phyloP scores from a whole-genome alignment of 2,329 filamentous ascomycete genomes.

The Aureobasidium sp. region DNA sequence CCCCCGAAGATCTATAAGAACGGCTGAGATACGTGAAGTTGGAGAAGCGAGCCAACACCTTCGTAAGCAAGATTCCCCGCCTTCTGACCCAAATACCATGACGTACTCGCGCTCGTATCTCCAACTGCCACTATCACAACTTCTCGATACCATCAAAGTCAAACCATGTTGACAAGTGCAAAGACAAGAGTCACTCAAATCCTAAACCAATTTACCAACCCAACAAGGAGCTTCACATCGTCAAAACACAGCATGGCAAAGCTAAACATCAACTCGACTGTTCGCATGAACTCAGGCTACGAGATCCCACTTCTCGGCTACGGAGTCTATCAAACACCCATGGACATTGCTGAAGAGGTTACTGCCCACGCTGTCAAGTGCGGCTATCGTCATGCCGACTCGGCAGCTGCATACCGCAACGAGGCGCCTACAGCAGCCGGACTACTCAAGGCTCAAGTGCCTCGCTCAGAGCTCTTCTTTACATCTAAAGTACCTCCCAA shows the following conservation, averaged over 20 bases:
- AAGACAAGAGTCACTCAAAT: not conserved
- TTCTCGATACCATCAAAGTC: not conserved
- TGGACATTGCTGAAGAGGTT: slow-evolving; percentile 51
- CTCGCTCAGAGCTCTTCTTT: slow-evolving; percentile 53
- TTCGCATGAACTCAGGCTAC: slow-evolving; percentile 52
- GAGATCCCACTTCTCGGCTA: slow-evolving; percentile 56
- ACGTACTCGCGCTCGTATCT: not conserved
- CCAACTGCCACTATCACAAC: not conserved
- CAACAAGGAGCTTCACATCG: not conserved
- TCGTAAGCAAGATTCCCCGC: not conserved
- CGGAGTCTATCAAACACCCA: slow-evolving; percentile 42
- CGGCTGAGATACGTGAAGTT: not conserved
- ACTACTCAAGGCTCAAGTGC: slow-evolving; percentile 45
- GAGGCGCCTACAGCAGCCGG: slow-evolving; percentile 49
- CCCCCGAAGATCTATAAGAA: not conserved
- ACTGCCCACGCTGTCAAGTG: slow-evolving; percentile 49
- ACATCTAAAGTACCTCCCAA: slow-evolving; percentile 52
- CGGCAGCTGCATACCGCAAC: slow-evolving; percentile 52
- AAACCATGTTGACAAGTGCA: slow-evolving; percentile 4
- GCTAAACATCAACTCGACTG: slow-evolving; percentile 32
- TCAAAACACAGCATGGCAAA: slow-evolving; percentile 11
- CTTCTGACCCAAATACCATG: not conserved
- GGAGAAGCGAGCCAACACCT: not conserved
- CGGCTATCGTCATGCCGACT: slow-evolving; percentile 56
- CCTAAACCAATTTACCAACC: not conserved